phyloP scores from a whole-genome alignment of 2,329 filamentous ascomycete species.

The Lecanicillium sp. region DNA sequence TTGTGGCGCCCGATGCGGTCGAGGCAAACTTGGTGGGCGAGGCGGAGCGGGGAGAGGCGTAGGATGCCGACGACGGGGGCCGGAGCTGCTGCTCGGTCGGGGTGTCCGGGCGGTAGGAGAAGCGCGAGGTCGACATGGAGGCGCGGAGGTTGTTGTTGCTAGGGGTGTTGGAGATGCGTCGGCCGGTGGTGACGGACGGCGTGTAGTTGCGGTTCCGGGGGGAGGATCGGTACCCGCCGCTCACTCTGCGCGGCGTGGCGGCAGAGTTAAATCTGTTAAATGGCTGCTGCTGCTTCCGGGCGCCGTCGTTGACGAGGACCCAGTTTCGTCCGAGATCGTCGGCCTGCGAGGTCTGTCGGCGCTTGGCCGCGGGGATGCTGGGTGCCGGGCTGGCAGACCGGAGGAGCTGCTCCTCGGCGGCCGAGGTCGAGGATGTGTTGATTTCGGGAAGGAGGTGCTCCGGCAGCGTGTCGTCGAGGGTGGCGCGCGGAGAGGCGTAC shows the following conservation, averaged over 20 bases:
- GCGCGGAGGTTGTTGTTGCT: conserved; percentile 16
- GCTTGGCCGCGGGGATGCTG: conserved; percentile 45
- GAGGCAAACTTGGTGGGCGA: conserved; percentile 36
- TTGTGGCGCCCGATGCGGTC: background rate
- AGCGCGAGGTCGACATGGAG: conserved; percentile 22
- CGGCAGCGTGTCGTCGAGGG: background rate
- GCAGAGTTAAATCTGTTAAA: conserved; percentile 9
- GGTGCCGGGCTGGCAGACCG: conserved; percentile 25
- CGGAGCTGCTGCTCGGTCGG: conserved; percentile 30
- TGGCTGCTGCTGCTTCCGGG: conserved; percentile 12
- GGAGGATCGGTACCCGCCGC: conserved; percentile 18
- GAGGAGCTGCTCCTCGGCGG: conserved; percentile 25
- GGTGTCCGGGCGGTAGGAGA: conserved; percentile 20
- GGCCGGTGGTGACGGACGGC: conserved; percentile 29
- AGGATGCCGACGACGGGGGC: conserved; percentile 31
- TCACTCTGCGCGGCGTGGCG: conserved; percentile 23
- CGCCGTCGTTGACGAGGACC: conserved; percentile 57
- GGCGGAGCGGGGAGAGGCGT: conserved; percentile 27
- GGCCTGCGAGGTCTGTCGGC: conserved; percentile 46
- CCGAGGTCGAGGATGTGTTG: too few relatives aligned
- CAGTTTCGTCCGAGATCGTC: conserved; percentile 61
- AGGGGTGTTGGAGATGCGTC: conserved; percentile 38
- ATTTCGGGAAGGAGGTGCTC: too few relatives aligned
- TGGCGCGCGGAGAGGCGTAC: background rate
- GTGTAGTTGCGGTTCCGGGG: conserved; percentile 28